Conservation (phyloP, 805 yeast species). For the Sungouiella blattae region DNA sequence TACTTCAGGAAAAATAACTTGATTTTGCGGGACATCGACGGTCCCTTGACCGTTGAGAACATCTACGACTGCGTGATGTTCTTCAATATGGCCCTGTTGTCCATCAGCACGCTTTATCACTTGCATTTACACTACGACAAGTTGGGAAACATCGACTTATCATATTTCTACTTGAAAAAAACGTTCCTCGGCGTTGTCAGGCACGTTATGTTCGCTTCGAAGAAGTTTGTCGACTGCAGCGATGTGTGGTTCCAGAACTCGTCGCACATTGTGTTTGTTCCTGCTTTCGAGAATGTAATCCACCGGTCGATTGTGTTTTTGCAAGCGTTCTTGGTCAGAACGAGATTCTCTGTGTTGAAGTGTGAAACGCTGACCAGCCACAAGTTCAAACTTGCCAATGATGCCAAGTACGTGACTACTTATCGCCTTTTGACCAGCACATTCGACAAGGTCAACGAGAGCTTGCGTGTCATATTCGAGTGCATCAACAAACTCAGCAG, state of each 20-base stretch:
- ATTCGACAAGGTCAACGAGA: constrained; percentile 8
- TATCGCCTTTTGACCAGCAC: constrained; percentile 11
- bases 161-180: constrained; percentile 37
- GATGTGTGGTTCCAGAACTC: constrained; percentile 7
- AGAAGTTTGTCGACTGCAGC: constrained; percentile 8
- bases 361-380: constrained; percentile 9
- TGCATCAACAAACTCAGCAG: constrained; percentile 11
- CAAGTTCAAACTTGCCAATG: constrained; percentile 2
- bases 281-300: constrained; percentile 12
- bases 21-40: not conserved
- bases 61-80: not conserved
- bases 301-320: constrained; percentile 14
- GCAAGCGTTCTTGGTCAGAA: constrained; percentile 10
- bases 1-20: not conserved
- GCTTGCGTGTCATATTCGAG: constrained; percentile 9
- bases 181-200: constrained; percentile 21
- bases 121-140: not conserved
- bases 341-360: constrained; percentile 10
- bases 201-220: constrained; percentile 19
- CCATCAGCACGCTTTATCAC: not conserved
- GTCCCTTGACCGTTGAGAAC: not conserved
- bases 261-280: constrained; percentile 14
- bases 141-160: constrained; percentile 16
- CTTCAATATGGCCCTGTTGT: not conserved
- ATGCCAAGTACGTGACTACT: constrained; percentile 7